phyloP scores from a whole-genome alignment of 108 stramenopile genomes.

The Skeletonema grethae region DNA sequence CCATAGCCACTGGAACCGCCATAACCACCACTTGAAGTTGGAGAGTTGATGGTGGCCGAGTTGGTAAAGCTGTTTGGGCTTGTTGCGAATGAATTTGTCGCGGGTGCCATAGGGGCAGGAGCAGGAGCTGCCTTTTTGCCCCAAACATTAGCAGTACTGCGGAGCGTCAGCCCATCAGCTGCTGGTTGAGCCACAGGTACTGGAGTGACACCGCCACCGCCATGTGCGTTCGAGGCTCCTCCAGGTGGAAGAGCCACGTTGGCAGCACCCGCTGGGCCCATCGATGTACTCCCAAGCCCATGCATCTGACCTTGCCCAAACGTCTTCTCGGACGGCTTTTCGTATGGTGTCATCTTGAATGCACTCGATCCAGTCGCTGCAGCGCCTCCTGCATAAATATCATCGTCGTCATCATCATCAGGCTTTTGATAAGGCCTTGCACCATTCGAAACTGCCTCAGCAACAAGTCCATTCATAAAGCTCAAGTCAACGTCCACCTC shows the following conservation, averaged over 20 bases:
- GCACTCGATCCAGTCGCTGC: conserved; percentile 35
- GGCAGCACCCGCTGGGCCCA: conserved; percentile 55
- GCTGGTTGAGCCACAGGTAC: conserved; percentile 17
- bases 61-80: conserved; percentile 20
- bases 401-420: conserved; percentile 90
- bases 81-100: conserved; percentile 27
- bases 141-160: conserved; percentile 88
- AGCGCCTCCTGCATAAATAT: conserved; percentile 49
- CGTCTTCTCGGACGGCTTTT: conserved; percentile 74
- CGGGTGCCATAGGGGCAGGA: conserved; percentile 41
- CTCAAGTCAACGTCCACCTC: conserved; percentile 88
- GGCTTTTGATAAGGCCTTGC: conserved; percentile 86
- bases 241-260: conserved; percentile 45
- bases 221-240: conserved; percentile 44
- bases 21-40: background rate
- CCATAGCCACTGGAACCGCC: background rate
- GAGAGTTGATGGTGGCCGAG: background rate
- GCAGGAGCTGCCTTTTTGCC: conserved; percentile 64
- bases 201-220: conserved; percentile 21
- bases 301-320: conserved; percentile 34
- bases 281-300: conserved; percentile 40
- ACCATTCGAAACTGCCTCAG: conserved; percentile 84
- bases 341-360: conserved; percentile 93
- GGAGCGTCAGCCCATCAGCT: conserved; percentile 61
- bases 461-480: conserved; percentile 90